Percentiles rank a stretch among this genome's conserved stretches.
These are phyloP conservation scores for Rhizoclosmatium sp. DNA, from an alignment of 192 early-diverging fungal genomes.

Conservation along the genomic window DNA sequence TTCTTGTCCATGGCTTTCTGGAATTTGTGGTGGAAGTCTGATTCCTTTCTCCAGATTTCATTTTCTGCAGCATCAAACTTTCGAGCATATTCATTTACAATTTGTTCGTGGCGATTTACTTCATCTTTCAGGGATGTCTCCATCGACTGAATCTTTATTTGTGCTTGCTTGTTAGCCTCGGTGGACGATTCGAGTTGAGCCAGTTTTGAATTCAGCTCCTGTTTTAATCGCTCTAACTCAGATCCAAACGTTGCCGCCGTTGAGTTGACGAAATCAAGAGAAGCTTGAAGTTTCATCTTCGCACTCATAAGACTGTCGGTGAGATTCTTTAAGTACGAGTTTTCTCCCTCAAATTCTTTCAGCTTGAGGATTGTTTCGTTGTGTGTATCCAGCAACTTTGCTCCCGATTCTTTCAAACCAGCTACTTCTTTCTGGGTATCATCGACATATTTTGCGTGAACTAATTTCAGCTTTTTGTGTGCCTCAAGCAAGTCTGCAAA, in stretches of 20 bases:
- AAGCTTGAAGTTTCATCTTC: conserved; percentile 40
- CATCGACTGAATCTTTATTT: background rate
- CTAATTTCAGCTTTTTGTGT: background rate
- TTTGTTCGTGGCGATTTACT: background rate
- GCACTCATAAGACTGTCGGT: conserved; percentile 30
- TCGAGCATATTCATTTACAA: background rate
- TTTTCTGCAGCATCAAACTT: conserved; percentile 1
- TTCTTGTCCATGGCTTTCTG: background rate
- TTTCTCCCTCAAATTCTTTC: conserved; percentile 37
- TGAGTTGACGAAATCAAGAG: conserved; percentile 36
- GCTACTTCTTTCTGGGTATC: conserved; percentile 2
- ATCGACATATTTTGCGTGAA: conserved; percentile 32
- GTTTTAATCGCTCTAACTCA: background rate
- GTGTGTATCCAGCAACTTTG: background rate
- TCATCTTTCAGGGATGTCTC: background rate
- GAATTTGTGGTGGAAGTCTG: background rate
- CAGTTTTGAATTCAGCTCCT: background rate
- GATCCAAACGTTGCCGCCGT: background rate
- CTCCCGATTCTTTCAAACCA: too few relatives aligned
- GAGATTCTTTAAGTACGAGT: conserved; percentile 36
- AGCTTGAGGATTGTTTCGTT: conserved; percentile 11
- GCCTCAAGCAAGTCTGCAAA: conserved; percentile 10
- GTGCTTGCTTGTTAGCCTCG: background rate
- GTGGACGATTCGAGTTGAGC: background rate
- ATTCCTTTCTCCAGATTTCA: conserved; percentile 10